Evolutionary conservation across 495 filamentous ascomycete genomes (phyloP).

Genomic region (Trichocladium antarcticum): DNA sequence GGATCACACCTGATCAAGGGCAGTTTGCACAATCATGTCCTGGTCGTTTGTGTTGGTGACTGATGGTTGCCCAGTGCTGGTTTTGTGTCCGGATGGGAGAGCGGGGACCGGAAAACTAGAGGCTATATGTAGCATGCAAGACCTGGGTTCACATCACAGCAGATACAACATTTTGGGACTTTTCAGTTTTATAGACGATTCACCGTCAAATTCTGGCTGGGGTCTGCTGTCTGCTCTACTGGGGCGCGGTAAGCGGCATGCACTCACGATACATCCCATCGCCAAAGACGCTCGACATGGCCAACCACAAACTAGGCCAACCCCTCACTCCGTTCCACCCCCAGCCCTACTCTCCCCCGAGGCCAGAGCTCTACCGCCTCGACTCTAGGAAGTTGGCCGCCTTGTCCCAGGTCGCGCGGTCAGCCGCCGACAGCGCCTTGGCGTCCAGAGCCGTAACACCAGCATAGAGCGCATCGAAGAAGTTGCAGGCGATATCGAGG

Average conservation of each 20-base stretch:
- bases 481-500: constrained; percentile 63
- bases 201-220: neutral
- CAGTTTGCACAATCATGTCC: neutral
- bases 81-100: no score
- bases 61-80: no score
- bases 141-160: no score
- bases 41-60: neutral
- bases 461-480: constrained; percentile 70
- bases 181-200: neutral
- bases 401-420: constrained; percentile 51
- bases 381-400: constrained; percentile 50
- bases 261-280: no score
- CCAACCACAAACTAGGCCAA: neutral
- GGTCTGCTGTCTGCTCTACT: neutral
- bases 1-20: neutral
- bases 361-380: constrained; percentile 9
- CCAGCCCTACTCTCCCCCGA: neutral
- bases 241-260: no score
- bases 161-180: neutral
- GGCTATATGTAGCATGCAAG: no score
- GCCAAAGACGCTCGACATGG: neutral
- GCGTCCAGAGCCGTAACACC: constrained; percentile 52
- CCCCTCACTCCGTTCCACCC: neutral
- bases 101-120: no score
- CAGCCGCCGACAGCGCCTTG: constrained; percentile 46